Base-by-base conservation (phyloP, 2,329 filamentous ascomycete species). In the Nannizziopsis barbatae region DNA sequence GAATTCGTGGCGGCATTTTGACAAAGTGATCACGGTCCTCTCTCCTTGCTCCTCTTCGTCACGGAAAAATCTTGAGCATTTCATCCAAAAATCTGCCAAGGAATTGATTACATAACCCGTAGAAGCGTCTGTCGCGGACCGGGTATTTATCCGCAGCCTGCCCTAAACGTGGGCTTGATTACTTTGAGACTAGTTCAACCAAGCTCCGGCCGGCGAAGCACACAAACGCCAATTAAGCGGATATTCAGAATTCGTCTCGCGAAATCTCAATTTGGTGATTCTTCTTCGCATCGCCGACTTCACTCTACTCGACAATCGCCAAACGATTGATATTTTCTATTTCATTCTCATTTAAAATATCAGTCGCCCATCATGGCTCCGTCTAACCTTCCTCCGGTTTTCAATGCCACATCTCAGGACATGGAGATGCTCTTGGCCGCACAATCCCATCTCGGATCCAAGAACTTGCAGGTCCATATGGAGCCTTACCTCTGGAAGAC, bases 401-500 rank as follows among this genome's bases (percentile, higher is more conserved):
- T 98, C 84, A 92, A 95, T 80, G 86, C 92, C 69, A 96, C 92
- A 67, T 83, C 83, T 70, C 83, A 93, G 78, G 92, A 98, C 79
- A 93, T 98, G 76, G 92, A 98, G 86, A 92, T 89, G 86, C 87
- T 98, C 69, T 85, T 98, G 65, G 85, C 89, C 68, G 89, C 93
- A 67, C 89, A 96, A 77, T 81, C 78, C 75, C 93, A 98, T 76
- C 81, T 96, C 65, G 92, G 92, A 66, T 87, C 84, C 75, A 96
- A 96, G 86, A 98, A 98, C 83, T 74, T 98, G 66, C 92, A 96
- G 81, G 86, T 93, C 70, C 89, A 96, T 80, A 96, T 95, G 88
- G 87, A 94, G 76, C 86, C 88, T 62, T 98, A 98, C 80, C 84
- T 98, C 68, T 98, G 90, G 90, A 98, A 98, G 85, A 95, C 88